phyloP scores from a whole-genome alignment of 2,329 filamentous ascomycete species.

The Leptographium lundbergii region DNA sequence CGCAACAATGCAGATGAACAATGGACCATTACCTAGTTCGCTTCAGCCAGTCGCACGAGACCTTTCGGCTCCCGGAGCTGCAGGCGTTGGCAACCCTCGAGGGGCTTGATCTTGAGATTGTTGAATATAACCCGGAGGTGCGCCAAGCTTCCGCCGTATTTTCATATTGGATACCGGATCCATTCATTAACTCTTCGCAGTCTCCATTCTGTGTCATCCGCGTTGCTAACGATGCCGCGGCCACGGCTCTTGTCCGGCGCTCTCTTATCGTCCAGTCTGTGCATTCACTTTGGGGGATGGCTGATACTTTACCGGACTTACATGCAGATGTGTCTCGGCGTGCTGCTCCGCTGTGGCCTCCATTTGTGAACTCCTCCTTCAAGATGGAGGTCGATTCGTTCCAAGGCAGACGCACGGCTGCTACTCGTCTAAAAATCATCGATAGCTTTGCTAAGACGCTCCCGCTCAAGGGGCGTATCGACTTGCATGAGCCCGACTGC shows the following conservation, averaged over 20 bases:
- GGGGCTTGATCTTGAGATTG: conserved; percentile 53
- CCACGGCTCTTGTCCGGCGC: conserved; percentile 54
- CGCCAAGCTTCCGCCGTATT: conserved; percentile 22
- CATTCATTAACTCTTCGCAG: conserved; percentile 18
- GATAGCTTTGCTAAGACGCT: conserved; percentile 64
- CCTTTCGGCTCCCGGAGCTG: conserved; percentile 78
- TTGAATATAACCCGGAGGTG: conserved; percentile 65
- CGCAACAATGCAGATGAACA: background rate
- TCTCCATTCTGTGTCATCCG: conserved; percentile 75
- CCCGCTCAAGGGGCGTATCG: conserved; percentile 64
- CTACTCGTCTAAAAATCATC: conserved; percentile 61
- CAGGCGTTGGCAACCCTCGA: conserved; percentile 63
- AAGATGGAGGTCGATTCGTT: conserved; percentile 78
- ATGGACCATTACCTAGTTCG: conserved; percentile 57
- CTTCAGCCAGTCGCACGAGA: conserved; percentile 80
- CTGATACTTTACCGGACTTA: conserved; percentile 51
- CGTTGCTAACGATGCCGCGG: conserved; percentile 52
- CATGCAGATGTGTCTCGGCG: conserved; percentile 49
- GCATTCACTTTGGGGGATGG: conserved; percentile 80
- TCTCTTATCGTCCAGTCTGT: conserved; percentile 74
- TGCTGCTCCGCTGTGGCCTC: conserved; percentile 52
- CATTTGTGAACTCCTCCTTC: conserved; percentile 57
- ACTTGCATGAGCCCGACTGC: conserved; percentile 59
- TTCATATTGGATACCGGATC: background rate
- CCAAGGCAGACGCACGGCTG: conserved; percentile 53